Conservation (phyloP, 352 stramenopile genomes). For the Thraustochytrium striatum region DNA sequence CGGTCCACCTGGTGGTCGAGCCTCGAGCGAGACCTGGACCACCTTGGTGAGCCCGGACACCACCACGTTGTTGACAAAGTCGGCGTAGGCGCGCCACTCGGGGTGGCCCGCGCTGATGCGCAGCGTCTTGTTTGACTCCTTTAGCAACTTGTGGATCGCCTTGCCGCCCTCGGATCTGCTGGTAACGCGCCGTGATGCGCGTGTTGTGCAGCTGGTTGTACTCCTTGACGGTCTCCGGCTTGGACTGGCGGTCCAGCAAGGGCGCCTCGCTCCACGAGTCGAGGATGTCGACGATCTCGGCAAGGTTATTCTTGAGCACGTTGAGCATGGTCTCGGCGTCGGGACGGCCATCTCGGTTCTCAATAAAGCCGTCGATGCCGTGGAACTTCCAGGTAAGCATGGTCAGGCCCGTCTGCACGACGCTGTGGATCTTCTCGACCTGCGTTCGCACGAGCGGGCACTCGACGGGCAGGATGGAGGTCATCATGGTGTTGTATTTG, state of each 20-base stretch:
- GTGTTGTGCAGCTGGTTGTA: slow-evolving; percentile 91
- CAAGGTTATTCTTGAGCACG: slow-evolving; percentile 89
- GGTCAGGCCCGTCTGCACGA: slow-evolving; percentile 83
- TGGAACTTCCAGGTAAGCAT: slow-evolving; percentile 92
- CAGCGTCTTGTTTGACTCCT: slow-evolving; percentile 90
- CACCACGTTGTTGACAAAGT: slow-evolving; percentile 97
- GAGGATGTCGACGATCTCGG: slow-evolving; percentile 86
- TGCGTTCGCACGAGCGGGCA: slow-evolving; percentile 89
- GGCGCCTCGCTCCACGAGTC: slow-evolving; percentile 77
- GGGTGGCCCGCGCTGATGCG: slow-evolving; percentile 81
- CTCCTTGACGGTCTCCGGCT: slow-evolving; percentile 90
- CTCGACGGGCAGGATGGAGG: slow-evolving; percentile 90
- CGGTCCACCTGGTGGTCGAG: slow-evolving; percentile 88
- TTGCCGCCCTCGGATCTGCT: slow-evolving; percentile 88
- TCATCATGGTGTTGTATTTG: slow-evolving; percentile 94
- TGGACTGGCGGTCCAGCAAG: slow-evolving; percentile 88
- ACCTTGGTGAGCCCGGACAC: slow-evolving; percentile 81
- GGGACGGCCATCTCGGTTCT: slow-evolving; percentile 86
- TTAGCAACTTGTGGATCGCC: slow-evolving; percentile 89
- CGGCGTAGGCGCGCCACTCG: slow-evolving; percentile 92
- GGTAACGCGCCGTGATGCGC: slow-evolving; percentile 80
- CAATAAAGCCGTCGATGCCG: slow-evolving; percentile 83
- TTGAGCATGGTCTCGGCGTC: slow-evolving; percentile 65
- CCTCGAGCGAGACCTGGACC: slow-evolving; percentile 70
- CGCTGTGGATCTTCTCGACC: slow-evolving; percentile 90